A percentile compares a stretch with the other conserved stretches of the same genome.
phyloP scores from a whole-genome alignment of 768 basidiomycete species.

The Hemileccinum rubropunctum region DNA sequence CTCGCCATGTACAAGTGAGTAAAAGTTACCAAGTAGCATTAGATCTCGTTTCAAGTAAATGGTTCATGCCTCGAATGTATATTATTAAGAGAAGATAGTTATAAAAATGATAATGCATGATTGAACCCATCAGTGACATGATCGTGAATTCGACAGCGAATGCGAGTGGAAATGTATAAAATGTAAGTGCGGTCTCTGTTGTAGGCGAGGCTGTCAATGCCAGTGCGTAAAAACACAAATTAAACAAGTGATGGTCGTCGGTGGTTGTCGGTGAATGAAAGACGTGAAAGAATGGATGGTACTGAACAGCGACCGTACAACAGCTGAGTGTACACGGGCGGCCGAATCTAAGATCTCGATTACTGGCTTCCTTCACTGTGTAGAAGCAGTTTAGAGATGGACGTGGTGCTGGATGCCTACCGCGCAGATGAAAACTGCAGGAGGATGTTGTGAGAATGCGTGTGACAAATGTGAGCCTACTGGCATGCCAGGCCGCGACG shows the following conservation, averaged over 20 bases:
- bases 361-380: conserved; percentile 9
- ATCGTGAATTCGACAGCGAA: conserved; percentile 18
- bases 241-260: conserved; percentile 23
- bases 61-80: conserved; percentile 13
- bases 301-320: conserved; percentile 24
- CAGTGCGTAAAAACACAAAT: conserved; percentile 19
- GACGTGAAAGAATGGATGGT: conserved; percentile 12
- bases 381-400: conserved; percentile 7
- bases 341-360: conserved; percentile 13
- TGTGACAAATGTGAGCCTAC: conserved; percentile 2
- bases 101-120: conserved; percentile 31
- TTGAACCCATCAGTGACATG: conserved; percentile 21
- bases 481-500: conserved; percentile 9
- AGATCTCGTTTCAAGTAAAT: background rate
- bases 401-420: conserved; percentile 3
- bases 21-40: background rate
- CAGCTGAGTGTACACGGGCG: conserved; percentile 19
- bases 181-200: conserved; percentile 11
- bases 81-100: conserved; percentile 26
- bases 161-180: conserved; percentile 14
- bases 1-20: too few species aligned
- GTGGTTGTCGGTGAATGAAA: conserved; percentile 17
- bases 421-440: conserved; percentile 12
- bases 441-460: conserved; percentile 2
- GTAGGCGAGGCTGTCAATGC: conserved; percentile 11